Conservation (phyloP, 2,329 filamentous ascomycete genomes). For the Aureobasidium melanogenum region DNA sequence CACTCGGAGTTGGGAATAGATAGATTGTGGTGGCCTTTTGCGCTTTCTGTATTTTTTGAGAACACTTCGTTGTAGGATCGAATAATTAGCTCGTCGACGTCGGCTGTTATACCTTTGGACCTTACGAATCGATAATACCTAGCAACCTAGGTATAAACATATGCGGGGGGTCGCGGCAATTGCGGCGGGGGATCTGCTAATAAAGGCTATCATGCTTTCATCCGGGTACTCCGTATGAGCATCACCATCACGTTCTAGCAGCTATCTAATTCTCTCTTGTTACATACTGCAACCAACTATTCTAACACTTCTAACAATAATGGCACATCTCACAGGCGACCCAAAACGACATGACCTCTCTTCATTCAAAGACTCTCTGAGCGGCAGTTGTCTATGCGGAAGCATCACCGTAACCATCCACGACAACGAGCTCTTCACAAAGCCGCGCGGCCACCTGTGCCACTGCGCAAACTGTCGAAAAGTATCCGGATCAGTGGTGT, state of each 20-base stretch:
- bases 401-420: constrained; percentile 40
- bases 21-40: background rate
- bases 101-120: background rate
- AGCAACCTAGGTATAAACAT: background rate
- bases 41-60: background rate
- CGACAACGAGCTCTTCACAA: constrained; percentile 36
- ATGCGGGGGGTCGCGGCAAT: background rate
- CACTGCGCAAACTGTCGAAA: constrained; percentile 46
- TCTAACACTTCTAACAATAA: background rate
- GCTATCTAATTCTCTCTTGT: background rate
- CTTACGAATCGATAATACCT: background rate
- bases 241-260: background rate
- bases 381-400: constrained; percentile 38
- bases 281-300: no score
- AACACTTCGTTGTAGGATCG: background rate
- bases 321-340: constrained; percentile 30
- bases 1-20: background rate
- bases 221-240: background rate
- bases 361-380: constrained; percentile 27
- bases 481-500: constrained; percentile 36
- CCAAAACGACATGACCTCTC: constrained; percentile 30
- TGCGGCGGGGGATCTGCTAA: background rate
- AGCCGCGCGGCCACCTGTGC: constrained; percentile 39
- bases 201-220: background rate
- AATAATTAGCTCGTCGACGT: background rate